phyloP scores from a whole-genome alignment of 257 asterid species.

The Scutellaria baicalensis region DNA sequence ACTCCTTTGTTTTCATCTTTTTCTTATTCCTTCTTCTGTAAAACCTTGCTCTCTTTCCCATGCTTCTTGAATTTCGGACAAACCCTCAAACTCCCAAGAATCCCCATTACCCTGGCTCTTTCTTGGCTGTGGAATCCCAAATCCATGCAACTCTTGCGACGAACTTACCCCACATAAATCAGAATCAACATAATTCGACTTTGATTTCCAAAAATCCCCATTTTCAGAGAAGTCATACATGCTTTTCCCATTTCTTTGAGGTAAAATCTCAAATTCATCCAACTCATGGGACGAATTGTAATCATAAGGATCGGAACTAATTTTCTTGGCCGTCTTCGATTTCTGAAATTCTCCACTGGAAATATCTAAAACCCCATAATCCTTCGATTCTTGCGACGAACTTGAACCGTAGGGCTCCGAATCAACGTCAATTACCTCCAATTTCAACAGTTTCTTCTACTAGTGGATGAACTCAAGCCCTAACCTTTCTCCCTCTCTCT shows the following conservation, averaged over 20 bases:
- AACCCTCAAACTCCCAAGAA: constrained; percentile 23
- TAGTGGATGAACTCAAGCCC: too few relatives aligned
- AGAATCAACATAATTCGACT: too few relatives aligned
- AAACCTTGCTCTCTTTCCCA: constrained; percentile 29
- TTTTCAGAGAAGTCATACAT: too few relatives aligned
- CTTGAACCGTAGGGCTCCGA: constrained; percentile 35
- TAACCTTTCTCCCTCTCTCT: too few relatives aligned
- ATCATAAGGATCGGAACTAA: constrained; percentile 15
- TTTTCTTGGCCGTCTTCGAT: constrained; percentile 15
- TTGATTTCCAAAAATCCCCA: too few relatives aligned
- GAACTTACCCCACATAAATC: constrained; percentile 36
- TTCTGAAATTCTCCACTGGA: constrained; percentile 16
- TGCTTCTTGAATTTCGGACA: constrained; percentile 28
- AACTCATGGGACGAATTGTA: constrained; percentile 40
- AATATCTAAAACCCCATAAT: constrained; percentile 12
- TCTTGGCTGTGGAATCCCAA: constrained; percentile 27
- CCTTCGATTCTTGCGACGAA: constrained; percentile 32
- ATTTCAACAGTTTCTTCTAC: constrained; percentile 29
- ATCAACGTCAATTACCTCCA: constrained; percentile 20
- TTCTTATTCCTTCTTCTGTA: constrained; percentile 38
- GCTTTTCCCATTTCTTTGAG: too few relatives aligned
- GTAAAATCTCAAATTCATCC: too few relatives aligned
- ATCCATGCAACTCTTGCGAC: constrained; percentile 42
- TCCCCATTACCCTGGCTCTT: constrained; percentile 13
- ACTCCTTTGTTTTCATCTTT: constrained; percentile 31